Evolutionary conservation across 805 yeast genomes (phyloP).

Genomic region (Lachancea quebecensis): DNA sequence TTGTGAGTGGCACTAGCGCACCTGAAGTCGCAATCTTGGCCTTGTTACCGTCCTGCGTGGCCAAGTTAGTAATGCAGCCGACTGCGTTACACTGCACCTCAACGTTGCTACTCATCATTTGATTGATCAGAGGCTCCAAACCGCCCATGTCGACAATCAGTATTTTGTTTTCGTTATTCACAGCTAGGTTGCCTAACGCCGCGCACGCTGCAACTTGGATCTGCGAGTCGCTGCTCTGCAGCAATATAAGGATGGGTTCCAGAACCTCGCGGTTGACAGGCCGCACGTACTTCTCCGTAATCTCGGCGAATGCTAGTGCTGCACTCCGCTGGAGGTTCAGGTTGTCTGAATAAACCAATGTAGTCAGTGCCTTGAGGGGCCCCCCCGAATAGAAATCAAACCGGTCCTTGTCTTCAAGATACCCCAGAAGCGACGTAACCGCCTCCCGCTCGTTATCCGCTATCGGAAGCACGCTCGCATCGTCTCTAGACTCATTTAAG

Average conservation of each 20-base stretch:
- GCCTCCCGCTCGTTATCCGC: slow-evolving; percentile 98
- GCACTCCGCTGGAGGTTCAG: slow-evolving; percentile 94
- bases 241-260: slow-evolving; percentile 83
- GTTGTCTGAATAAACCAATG: slow-evolving; percentile 90
- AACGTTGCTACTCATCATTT: slow-evolving; percentile 94
- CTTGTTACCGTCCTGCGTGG: slow-evolving; percentile 96
- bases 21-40: slow-evolving; percentile 94
- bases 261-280: slow-evolving; percentile 86
- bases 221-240: slow-evolving; percentile 85
- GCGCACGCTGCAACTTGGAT: slow-evolving; percentile 99
- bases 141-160: slow-evolving; percentile 98
- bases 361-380: slow-evolving; percentile 81
- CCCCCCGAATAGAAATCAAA: slow-evolving; percentile 85
- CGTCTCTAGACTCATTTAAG: slow-evolving; percentile 31
- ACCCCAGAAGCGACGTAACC: slow-evolving; percentile 80
- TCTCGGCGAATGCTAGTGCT: slow-evolving; percentile 96
- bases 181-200: slow-evolving; percentile 96
- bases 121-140: slow-evolving; percentile 88
- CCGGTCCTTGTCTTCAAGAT: slow-evolving; percentile 63
- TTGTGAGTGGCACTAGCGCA: slow-evolving; percentile 89
- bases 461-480: slow-evolving; percentile 59
- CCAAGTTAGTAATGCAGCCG: slow-evolving; percentile 96
- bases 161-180: slow-evolving; percentile 87
- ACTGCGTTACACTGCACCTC: slow-evolving; percentile 99
- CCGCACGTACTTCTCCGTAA: slow-evolving; percentile 91